Base-by-base conservation (phyloP, 768 basidiomycete species). In the Postia placenta region DNA sequence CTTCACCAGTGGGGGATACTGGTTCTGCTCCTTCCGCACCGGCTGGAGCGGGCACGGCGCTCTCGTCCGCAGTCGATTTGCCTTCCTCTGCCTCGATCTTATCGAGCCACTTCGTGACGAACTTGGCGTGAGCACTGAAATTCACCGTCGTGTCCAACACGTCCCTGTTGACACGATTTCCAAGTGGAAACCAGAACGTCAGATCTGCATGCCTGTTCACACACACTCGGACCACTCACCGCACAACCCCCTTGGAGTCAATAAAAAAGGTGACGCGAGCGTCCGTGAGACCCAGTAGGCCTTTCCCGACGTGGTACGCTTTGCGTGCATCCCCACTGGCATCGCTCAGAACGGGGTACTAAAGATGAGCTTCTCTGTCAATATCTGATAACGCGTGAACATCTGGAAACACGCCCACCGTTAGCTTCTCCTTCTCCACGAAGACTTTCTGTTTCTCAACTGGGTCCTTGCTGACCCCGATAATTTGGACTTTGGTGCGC, bases 281-380 rank as follows among this genome's bases (percentile, higher is more conserved):
- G 36, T 78, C 74, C 0, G 68, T 68, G 11, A 92, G 53, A 15
- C 91, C 90, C 24, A 91, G 62, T 53, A 92, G 56, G 1, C 79
- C 79, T 56, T 77, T 83, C 11, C 78, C 79, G n/a, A 89, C 74
- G 1, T 73, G 67, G 58, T 86, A 92, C 2, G 76, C 72, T 58
- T 81, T 79, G 55, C 81, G 73, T 2, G 76, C 81, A 48, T 74
- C 71, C 35, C 82, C 82, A 11, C 80, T 72, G 17, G 66, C 62
- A 56, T 93, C 91, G 56, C 85, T 88, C 56, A 93, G 67, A 20
- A 92, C 76, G 3, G 88, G 87, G 66, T 86, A 92, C 85, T 87
- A 51, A 36, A 14, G 30, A 35, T 5, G 33, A 15, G 28, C 23
- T 43, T 25, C 45, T 11, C 14, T 35, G 6, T 45, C 28, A 45